Percentiles rank a stretch among this genome's conserved stretches.
These are phyloP conservation scores for Aphanomyces euteiches DNA, from an alignment of 352 stramenopile genomes.

Conservation along the genomic window DNA sequence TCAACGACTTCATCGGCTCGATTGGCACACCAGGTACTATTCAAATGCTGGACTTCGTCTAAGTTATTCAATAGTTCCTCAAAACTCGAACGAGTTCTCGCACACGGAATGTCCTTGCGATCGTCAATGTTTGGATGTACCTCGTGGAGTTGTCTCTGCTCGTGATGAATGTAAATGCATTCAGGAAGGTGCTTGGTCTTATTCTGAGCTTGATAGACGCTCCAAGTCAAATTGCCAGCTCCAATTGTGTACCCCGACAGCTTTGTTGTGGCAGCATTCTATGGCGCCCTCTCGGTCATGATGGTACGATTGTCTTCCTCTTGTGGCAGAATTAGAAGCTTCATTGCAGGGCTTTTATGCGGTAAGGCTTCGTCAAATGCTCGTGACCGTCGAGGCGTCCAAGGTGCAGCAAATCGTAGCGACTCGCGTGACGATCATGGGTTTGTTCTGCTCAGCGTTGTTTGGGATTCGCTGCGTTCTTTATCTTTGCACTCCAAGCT, in stretches of 20 bases:
- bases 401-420: slow-evolving; percentile 50
- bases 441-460: slow-evolving; percentile 47
- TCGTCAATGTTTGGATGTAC: slow-evolving; percentile 81
- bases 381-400: slow-evolving; percentile 71
- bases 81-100: slow-evolving; percentile 26
- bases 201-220: slow-evolving; percentile 38
- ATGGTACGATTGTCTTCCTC: slow-evolving; percentile 37
- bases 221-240: slow-evolving; percentile 40
- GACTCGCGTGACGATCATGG: slow-evolving; percentile 52
- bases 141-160: slow-evolving; percentile 63
- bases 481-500: slow-evolving; percentile 38
- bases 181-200: too few relatives aligned
- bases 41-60: too few relatives aligned
- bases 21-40: too few relatives aligned
- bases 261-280: slow-evolving; percentile 65
- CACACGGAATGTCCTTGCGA: slow-evolving; percentile 60
- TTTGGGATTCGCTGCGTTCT: slow-evolving; percentile 67
- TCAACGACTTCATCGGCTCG: too few relatives aligned
- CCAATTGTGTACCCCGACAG: neutral
- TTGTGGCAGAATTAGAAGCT: too few relatives aligned
- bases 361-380: slow-evolving; percentile 46
- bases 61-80: neutral
- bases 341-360: slow-evolving; percentile 34
- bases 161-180: slow-evolving; percentile 44
- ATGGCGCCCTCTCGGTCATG: slow-evolving; percentile 61